phyloP scores from a whole-genome alignment of 129 eudicot genomes.

The Lonicera japonica region DNA sequence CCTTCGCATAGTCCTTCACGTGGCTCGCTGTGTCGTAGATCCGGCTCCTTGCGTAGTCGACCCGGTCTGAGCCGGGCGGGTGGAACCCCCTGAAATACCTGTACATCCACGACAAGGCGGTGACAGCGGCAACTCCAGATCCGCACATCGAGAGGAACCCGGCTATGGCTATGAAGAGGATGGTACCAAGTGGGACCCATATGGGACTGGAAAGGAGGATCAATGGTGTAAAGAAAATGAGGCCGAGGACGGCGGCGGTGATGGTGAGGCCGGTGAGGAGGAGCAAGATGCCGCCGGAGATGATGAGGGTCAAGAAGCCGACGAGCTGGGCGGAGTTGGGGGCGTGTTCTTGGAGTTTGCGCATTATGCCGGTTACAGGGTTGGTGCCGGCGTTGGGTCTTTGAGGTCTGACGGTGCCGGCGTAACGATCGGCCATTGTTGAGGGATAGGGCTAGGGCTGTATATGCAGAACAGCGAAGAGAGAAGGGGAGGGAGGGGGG shows the following conservation, averaged over 20 bases:
- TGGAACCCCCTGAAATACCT: constrained; percentile 54
- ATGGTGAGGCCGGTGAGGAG: constrained; percentile 55
- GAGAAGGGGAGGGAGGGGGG: not conserved
- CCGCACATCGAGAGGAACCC: constrained; percentile 49
- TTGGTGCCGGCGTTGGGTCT: constrained; percentile 21
- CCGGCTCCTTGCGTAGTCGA: constrained; percentile 75
- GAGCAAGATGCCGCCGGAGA: constrained; percentile 51
- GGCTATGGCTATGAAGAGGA: constrained; percentile 32
- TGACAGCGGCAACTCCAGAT: constrained; percentile 29
- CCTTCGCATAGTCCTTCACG: constrained; percentile 70
- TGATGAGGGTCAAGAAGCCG: constrained; percentile 40
- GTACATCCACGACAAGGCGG: constrained; percentile 46
- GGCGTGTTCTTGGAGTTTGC: constrained; percentile 37
- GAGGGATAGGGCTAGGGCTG: too few species aligned
- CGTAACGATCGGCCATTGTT: constrained; percentile 41
- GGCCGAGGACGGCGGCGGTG: constrained; percentile 33
- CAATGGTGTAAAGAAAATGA: constrained; percentile 49
- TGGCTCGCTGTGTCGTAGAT: constrained; percentile 66
- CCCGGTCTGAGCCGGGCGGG: constrained; percentile 71
- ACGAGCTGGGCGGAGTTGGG: constrained; percentile 51
- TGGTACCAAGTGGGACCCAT: constrained; percentile 57
- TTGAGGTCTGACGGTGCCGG: constrained; percentile 19
- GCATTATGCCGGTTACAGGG: constrained; percentile 10
- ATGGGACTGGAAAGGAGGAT: constrained; percentile 50
- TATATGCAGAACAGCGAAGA: too few species aligned